Conservation (phyloP, 2,329 filamentous ascomycete genomes). For the Penicillium sp. region DNA sequence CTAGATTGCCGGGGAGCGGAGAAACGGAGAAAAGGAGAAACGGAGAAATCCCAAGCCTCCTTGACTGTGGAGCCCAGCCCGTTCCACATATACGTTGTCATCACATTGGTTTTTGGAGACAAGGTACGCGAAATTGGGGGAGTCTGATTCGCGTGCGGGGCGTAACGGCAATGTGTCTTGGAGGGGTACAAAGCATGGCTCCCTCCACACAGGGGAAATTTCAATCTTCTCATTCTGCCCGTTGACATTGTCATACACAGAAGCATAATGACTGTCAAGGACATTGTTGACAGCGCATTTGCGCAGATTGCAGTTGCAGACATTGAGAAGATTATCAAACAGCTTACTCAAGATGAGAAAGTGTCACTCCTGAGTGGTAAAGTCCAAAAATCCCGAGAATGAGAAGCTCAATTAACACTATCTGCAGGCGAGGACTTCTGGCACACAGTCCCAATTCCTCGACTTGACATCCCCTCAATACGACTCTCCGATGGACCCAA, state of each 20-base stretch:
- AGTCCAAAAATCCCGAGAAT: no score
- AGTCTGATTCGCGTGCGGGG: no score
- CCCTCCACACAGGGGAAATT: no score
- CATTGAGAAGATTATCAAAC: slow-evolving; percentile 5
- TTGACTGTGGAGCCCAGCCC: no score
- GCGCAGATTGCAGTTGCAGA: neutral
- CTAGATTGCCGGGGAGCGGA: neutral
- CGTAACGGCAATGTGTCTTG: no score
- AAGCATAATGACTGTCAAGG: neutral
- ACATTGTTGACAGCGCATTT: neutral
- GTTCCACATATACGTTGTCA: no score
- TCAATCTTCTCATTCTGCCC: no score
- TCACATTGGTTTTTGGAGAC: no score
- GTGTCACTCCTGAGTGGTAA: slow-evolving; percentile 1
- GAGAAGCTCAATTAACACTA: no score
- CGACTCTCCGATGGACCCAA: slow-evolving; percentile 70
- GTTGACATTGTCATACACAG: no score
- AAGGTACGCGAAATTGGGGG: no score
- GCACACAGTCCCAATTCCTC: slow-evolving; percentile 64
- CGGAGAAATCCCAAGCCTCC: neutral
- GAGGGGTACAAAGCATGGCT: no score
- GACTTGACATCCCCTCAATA: slow-evolving; percentile 62
- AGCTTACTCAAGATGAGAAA: slow-evolving; percentile 9
- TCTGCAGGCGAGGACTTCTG: slow-evolving; percentile 57
- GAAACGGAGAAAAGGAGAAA: slow-evolving; percentile 12